These are phyloP conservation scores for Daldinia childiae DNA, from an alignment of 495 filamentous ascomycete species.

Conservation along the genomic window DNA sequence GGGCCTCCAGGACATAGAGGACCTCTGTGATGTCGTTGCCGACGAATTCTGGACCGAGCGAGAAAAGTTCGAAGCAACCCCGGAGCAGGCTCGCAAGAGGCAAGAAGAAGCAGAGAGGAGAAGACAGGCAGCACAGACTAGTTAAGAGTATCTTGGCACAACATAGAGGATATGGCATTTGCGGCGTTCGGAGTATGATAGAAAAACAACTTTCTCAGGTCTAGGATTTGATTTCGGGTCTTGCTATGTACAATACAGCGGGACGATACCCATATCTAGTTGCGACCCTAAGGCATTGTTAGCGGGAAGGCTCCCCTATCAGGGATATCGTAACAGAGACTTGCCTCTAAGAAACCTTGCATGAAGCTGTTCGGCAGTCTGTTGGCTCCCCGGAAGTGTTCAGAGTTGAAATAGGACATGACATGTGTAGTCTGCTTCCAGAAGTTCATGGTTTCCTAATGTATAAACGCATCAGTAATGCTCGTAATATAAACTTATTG, in stretches of 20 bases:
- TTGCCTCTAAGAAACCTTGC: conserved; percentile 88
- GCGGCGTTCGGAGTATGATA: conserved; percentile 46
- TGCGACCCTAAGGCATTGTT: conserved; percentile 57
- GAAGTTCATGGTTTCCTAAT: conserved; percentile 95
- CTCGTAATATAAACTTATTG: not conserved
- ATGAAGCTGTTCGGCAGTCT: conserved; percentile 88
- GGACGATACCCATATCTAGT: conserved; percentile 50
- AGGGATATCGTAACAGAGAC: conserved; percentile 7
- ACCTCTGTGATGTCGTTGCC: conserved; percentile 88
- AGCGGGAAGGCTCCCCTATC: conserved; percentile 11
- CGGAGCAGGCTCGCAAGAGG: conserved; percentile 30
- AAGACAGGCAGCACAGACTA: not conserved
- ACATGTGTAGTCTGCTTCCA: conserved; percentile 98
- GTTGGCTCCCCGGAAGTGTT: conserved; percentile 77
- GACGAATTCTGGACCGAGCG: conserved; percentile 80
- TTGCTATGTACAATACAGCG: conserved; percentile 48
- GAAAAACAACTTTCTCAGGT: conserved; percentile 34
- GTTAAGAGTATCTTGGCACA: conserved; percentile 16
- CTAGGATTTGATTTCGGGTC: conserved; percentile 44
- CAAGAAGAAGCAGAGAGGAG: conserved; percentile 25
- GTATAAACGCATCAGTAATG: conserved; percentile 15
- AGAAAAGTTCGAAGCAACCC: conserved; percentile 65
- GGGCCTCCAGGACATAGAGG: conserved; percentile 85
- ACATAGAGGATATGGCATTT: conserved; percentile 34
- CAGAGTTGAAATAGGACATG: conserved; percentile 94